Percentiles rank a stretch among this genome's conserved stretches.
Conservation (phyloP, 768 basidiomycete genomes). For the Phanerodontia chrysosporium region DNA sequence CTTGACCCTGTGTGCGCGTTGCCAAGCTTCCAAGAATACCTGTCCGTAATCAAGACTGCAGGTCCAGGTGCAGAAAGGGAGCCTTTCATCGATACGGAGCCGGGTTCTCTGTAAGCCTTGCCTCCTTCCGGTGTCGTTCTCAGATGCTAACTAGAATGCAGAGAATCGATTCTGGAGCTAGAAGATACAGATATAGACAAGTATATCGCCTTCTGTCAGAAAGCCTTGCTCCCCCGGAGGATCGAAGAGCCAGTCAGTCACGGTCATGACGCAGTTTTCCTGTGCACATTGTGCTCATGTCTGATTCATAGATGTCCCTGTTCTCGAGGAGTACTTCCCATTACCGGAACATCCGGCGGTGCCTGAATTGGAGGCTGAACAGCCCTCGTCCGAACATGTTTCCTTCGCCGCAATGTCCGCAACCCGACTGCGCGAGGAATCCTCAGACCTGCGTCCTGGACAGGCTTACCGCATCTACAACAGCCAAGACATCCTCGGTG, state of each 20-base stretch:
- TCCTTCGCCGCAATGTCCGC: conserved; percentile 1
- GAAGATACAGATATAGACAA: conserved; percentile 50
- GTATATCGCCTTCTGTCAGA: conserved; percentile 64
- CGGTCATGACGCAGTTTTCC: background rate
- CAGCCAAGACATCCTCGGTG: conserved; percentile 62
- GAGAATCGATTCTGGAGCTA: conserved; percentile 42
- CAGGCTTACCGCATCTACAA: conserved; percentile 61
- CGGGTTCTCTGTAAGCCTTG: background rate
- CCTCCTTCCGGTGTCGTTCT: background rate
- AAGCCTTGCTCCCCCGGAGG: conserved; percentile 35
- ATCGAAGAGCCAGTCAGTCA: conserved; percentile 11
- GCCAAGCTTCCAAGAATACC: conserved; percentile 45
- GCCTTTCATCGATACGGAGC: conserved; percentile 5
- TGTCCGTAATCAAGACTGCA: conserved; percentile 37
- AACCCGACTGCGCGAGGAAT: background rate
- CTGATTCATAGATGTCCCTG: conserved; percentile 13
- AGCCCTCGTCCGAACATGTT: background rate
- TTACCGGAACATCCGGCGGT: background rate
- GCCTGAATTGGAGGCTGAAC: background rate
- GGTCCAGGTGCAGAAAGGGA: conserved; percentile 26
- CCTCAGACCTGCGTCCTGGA: conserved; percentile 42
- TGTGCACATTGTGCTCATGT: background rate
- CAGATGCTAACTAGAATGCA: background rate
- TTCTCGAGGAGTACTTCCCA: conserved; percentile 18
- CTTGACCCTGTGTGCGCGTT: conserved; percentile 61